Conservation (phyloP, 2,329 filamentous ascomycete species). For the Tolypocladium tundrense region DNA sequence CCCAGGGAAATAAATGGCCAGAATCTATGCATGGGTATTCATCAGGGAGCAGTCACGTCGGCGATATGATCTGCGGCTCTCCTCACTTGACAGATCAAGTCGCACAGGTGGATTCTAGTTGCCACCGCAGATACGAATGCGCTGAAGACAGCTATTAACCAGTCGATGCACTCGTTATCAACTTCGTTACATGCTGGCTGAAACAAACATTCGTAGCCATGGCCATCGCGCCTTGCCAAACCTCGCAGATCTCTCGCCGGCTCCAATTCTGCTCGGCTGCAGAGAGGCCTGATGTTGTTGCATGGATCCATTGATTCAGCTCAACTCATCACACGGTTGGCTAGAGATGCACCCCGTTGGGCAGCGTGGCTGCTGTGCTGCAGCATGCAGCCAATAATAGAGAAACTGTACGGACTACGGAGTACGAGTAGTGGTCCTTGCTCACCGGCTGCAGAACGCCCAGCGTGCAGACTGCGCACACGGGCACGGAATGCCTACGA, state of each 20-base stretch:
- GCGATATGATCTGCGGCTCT: no score
- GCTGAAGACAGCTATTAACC: no score
- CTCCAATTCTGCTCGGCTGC: not conserved
- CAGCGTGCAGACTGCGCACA: not conserved
- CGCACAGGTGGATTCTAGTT: no score
- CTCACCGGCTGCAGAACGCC: not conserved
- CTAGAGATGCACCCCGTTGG: not conserved
- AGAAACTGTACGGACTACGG: not conserved
- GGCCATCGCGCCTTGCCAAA: not conserved
- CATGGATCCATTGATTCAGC: not conserved
- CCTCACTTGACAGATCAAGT: no score
- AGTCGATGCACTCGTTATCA: no score
- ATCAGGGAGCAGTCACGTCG: no score
- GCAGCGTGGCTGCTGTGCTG: not conserved
- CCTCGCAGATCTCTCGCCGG: not conserved
- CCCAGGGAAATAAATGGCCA: no score
- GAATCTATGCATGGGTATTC: no score
- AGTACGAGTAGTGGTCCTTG: not conserved
- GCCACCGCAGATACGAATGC: no score
- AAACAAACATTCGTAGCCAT: not conserved
- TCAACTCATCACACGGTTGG: not conserved
- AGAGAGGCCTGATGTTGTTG: no score
- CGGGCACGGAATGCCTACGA: not conserved
- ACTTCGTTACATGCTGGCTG: not conserved
- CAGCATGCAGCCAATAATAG: not conserved